These are phyloP conservation scores for Paraphaeosphaeria minitans DNA, from an alignment of 2,329 filamentous ascomycete species.

Conservation along the genomic window DNA sequence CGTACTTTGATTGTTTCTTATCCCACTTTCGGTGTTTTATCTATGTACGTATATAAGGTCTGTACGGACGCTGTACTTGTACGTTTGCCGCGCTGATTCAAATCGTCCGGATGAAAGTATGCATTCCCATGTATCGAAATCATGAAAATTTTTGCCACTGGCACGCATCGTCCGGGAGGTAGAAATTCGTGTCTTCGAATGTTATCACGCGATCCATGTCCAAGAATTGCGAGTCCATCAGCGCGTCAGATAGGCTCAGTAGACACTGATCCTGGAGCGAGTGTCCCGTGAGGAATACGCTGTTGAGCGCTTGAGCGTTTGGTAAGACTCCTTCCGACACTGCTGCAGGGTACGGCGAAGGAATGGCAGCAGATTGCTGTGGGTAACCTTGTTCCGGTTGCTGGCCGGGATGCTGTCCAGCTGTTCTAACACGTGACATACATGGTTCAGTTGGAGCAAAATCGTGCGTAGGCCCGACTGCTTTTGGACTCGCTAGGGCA, in stretches of 20 bases:
- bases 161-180: conserved; percentile 36
- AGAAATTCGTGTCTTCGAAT: conserved; percentile 44
- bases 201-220: conserved; percentile 44
- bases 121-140: background rate
- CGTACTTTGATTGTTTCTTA: too few relatives aligned
- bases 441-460: background rate
- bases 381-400: background rate
- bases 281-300: conserved; percentile 11
- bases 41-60: too few relatives aligned
- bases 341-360: background rate
- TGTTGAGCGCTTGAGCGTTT: background rate
- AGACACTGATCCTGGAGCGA: conserved; percentile 38
- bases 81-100: too few relatives aligned
- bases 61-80: too few relatives aligned
- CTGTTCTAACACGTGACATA: background rate
- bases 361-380: background rate
- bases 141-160: conserved; percentile 24
- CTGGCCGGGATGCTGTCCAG: background rate
- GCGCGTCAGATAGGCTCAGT: conserved; percentile 36
- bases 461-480: background rate
- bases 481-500: background rate
- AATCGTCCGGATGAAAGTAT: too few relatives aligned
- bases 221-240: conserved; percentile 41
- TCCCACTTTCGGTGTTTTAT: too few relatives aligned
- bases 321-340: background rate